Base-by-base conservation (phyloP, 2,329 filamentous ascomycete species). In the Phaeosphaeria sp. region DNA sequence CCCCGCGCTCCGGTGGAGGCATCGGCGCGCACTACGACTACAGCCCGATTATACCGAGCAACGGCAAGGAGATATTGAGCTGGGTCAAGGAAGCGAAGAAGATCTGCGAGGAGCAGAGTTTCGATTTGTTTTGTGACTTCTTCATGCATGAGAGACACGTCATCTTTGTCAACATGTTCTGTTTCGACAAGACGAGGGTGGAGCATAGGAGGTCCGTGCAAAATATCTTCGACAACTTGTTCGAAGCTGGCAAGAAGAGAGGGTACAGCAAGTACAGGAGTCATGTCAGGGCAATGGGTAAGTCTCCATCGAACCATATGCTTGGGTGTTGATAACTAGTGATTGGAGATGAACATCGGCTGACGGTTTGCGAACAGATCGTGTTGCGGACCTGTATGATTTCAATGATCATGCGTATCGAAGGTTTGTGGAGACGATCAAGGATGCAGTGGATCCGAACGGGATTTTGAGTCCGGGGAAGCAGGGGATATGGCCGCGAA, bases 101-200 rank as follows among this genome's bases (percentile, higher is more conserved):
- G 46, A 72, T 80, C n/a, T 81, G 77, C 54, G 79, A 81, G 56
- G 71, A 71, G 7, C 73, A 80, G 27, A 74, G 73, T 0, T 78
- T 81, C 49, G 81, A 83, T 58, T 64, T 81, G 21, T 75, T 80
- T 57, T 80, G 78, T 57, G 81, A 82, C 55, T 82, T 82, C 67
- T 82, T 82, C 69, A 80, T 83, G 78, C 77, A 81, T 49, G 79
- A 82, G 58, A 71, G 79, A 1, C 79, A 82, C 47, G 77, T 80
- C 8, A 78, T 82, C 33, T 77, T 81, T 44, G 79, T 82, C 59
- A 81, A 80, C 57, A 82, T 82, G 79, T 78, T 82, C 55, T 78
- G 76, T 4, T 82, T 80, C 56, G 80, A 83, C 61, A 81, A 82
- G 66, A 78, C 75, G 2, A 78, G 78, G 49, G 58, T 68, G 3